Evolutionary conservation across 73 alveolate species (phyloP), one percentile per base, ranked within the genome.

Genomic region (Breviolum minutum): DNA sequence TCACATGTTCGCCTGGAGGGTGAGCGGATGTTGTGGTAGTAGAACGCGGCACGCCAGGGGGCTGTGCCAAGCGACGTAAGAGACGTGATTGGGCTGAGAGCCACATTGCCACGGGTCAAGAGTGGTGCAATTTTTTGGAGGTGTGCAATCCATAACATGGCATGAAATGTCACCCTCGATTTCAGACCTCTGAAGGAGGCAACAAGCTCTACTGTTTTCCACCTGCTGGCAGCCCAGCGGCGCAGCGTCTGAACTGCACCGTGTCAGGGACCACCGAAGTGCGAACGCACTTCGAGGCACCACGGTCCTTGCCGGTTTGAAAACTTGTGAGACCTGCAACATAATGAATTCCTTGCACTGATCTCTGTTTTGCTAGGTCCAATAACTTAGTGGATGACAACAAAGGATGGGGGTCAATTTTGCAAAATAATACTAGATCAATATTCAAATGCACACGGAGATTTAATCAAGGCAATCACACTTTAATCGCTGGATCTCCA

Each of bases 31-130:
- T 77, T 5, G 90, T 81, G 32, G 90, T 81, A 81, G 90, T 81
- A 81, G 71, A 81, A 81, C 90, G 90, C 90, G 70, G 90, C 90
- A 69, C 90, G 30, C 63, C 86, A 77, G 13, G 63, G 12, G 86
- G 63, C 86, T 13, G 87, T 69, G 90, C 90, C 90, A 40, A 81
- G 90, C 90, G 90, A 81, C 66, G 90, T 81, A 81, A 81, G 90
- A 81, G 90, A 81, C 90, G 90, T 81, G 90, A 81, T 81, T 81
- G 90, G 87, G 90, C 90, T 81, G 87, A 81, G 90, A 40, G 70
- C 66, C 90, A 6, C 83, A 66, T 13, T 13, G 22, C 16, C 74
- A 77, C 27, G 14, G 26, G 62, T n/a, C 63, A 20, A 27, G 13
- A 6, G 85, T n/a, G n/a, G 54, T 77, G 13, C 83, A 73, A 13